Evolutionary conservation across 305 asterid genomes (phyloP).

Genomic region (Fraxinus platypoda): DNA sequence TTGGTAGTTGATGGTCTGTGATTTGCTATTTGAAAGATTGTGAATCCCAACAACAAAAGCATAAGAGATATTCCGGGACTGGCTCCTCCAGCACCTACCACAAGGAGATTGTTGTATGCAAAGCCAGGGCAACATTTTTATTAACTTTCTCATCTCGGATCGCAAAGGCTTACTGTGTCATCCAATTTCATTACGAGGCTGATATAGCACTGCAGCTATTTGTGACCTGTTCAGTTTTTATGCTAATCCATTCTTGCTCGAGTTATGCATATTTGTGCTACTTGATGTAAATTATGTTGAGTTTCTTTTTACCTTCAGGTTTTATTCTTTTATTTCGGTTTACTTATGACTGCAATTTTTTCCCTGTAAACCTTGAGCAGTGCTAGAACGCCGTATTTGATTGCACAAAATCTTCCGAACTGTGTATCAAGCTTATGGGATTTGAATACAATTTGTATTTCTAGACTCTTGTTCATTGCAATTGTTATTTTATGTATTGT

Average conservation of each 20-base stretch:
- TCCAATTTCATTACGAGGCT: slow-evolving; percentile 31
- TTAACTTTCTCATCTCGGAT: slow-evolving; percentile 18
- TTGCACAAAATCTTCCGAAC: neutral
- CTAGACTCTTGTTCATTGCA: neutral
- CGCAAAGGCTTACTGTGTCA: slow-evolving; percentile 13
- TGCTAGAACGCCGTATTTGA: neutral
- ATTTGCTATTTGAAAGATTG: slow-evolving; percentile 47
- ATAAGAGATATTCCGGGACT: slow-evolving; percentile 93
- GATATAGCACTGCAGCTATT: slow-evolving; percentile 6
- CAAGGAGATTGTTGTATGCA: slow-evolving; percentile 74
- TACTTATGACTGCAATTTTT: neutral
- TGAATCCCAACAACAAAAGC: slow-evolving; percentile 81
- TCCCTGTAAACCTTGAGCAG: slow-evolving; percentile 1
- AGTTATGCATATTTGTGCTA: slow-evolving; percentile 54
- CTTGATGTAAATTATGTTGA: slow-evolving; percentile 40
- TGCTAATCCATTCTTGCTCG: slow-evolving; percentile 26
- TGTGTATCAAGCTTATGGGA: neutral
- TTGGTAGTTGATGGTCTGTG: slow-evolving; percentile 18
- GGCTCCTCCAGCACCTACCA: slow-evolving; percentile 92
- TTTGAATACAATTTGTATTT: neutral
- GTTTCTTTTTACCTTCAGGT: slow-evolving; percentile 17
- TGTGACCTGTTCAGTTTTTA: slow-evolving; percentile 22
- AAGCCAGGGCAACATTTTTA: slow-evolving; percentile 34
- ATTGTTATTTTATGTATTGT: neutral
- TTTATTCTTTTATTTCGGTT: neutral